Evolutionary conservation across 169 alveolate genomes (phyloP), one percentile per base, ranked within the genome.

Genomic region (Plasmodium vivax): DNA sequence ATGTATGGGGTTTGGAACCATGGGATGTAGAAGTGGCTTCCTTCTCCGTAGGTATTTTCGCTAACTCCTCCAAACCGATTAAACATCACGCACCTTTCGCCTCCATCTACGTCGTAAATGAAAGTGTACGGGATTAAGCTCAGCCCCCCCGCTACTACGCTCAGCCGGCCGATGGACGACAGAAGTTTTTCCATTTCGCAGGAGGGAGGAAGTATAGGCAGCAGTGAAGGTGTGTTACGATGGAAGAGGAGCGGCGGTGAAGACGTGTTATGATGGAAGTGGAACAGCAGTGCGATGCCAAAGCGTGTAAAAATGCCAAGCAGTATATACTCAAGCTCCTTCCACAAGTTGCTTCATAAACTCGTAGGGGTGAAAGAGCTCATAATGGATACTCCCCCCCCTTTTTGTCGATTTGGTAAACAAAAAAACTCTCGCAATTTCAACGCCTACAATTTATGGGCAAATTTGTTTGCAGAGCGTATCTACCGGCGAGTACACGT

Each of bases 81-180:
- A 95, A 98, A 98, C 98, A 98, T 98, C 47, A 98, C 98, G 58
- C 98, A 99, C 75, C 99, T 95, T 95, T 98, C 98, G 12, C 99
- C 99, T 54, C 99, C 99, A 95, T 98, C 99, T 27, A 98, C 98
- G 85, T 97, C 98, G 68, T 96, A 97, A 84, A 98, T 94, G 68
- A 98, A 98, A 23, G 97, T 94, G 92, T 91, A 94, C 14, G 98
- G 98, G 41, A 98, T 95, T 56, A 96, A 83, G 51, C 97, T 97
- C 34, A 95, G 82, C 36, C 97, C 92, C 32, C 98, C 99, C 36
- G 97, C 94, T 23, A 96, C 93, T 30, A 96, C 94, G 84, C 98
- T 97, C 38, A 96, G 85, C 82, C 97, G 92, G 19, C 97, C 97
- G 54, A 97, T 68, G 82, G 95, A 94, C 16, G 96, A 87, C 68